phyloP scores from a whole-genome alignment of 2,329 filamentous ascomycete genomes.

The Metarhizium sp. region DNA sequence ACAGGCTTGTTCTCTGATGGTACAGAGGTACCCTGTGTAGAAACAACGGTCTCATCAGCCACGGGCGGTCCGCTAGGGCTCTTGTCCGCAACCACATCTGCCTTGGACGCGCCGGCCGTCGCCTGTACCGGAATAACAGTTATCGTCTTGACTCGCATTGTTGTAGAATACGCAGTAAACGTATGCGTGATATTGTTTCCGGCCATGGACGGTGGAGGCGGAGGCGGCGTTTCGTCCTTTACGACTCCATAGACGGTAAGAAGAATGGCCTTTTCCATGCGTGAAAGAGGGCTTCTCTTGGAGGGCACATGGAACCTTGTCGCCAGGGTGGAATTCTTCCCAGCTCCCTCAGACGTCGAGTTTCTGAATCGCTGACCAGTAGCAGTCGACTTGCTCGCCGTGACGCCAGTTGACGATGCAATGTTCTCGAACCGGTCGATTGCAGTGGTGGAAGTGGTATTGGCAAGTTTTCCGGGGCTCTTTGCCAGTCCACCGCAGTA shows the following conservation, averaged over 20 bases:
- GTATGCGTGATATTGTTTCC: conserved; percentile 8
- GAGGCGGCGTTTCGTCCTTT: conserved; percentile 16
- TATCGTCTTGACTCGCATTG: not conserved
- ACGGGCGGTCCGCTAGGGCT: conserved; percentile 20
- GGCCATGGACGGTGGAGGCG: conserved; percentile 25
- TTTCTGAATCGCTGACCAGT: not conserved
- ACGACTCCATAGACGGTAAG: conserved; percentile 35
- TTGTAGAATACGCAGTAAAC: not conserved
- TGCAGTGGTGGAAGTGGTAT: not conserved
- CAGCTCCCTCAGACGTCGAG: not conserved
- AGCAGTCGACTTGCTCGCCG: not conserved
- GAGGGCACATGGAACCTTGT: not conserved
- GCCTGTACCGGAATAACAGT: conserved; percentile 1
- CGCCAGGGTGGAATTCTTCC: not conserved
- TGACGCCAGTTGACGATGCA: not conserved
- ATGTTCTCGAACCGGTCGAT: not conserved
- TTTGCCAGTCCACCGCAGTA: conserved; percentile 31
- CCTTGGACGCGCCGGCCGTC: not conserved
- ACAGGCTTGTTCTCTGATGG: conserved; percentile 5
- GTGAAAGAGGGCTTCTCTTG: not conserved
- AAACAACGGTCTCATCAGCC: not conserved
- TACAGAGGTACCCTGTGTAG: not conserved
- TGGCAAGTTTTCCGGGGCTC: not conserved
- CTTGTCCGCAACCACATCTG: not conserved
- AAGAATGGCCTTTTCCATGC: conserved; percentile 17